phyloP scores from a whole-genome alignment of 805 yeast species.

The Candida insectorum region DNA sequence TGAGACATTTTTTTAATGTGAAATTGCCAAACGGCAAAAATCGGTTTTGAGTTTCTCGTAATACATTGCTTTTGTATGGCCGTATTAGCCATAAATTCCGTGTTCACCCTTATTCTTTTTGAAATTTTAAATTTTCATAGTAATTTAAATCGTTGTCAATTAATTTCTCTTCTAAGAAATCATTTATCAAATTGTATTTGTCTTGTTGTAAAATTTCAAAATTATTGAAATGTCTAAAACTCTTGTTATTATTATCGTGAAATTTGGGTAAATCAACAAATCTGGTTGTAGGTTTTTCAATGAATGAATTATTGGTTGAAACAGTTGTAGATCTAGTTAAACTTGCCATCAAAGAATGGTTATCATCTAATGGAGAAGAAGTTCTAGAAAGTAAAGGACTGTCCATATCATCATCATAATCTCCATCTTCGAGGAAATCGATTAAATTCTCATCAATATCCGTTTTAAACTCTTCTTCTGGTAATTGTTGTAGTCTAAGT shows the following conservation, averaged over 20 bases:
- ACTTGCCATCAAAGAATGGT: slow-evolving; percentile 34
- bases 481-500: background rate
- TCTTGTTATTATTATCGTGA: background rate
- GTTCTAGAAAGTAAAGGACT: slow-evolving; percentile 34
- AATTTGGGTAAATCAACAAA: slow-evolving; percentile 34
- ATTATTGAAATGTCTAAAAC: slow-evolving; percentile 4
- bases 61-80: no score
- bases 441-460: slow-evolving; percentile 1
- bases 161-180: slow-evolving; percentile 38
- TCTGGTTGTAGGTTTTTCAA: slow-evolving; percentile 11
- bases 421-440: slow-evolving; percentile 11
- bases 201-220: slow-evolving; percentile 23
- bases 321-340: slow-evolving; percentile 42
- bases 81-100: no score
- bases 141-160: slow-evolving; percentile 36
- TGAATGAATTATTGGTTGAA: slow-evolving; percentile 25
- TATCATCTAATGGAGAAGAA: slow-evolving; percentile 32
- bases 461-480: background rate
- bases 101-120: slow-evolving; percentile 1
- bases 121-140: slow-evolving; percentile 19
- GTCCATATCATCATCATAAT: slow-evolving; percentile 17
- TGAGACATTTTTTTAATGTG: no score
- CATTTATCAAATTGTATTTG: slow-evolving; percentile 38
- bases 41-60: no score
- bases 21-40: no score